Evolutionary conservation across 257 asterid species (phyloP), one percentile per base, ranked within the genome.

Genomic region (Nicotiana tabacum): DNA sequence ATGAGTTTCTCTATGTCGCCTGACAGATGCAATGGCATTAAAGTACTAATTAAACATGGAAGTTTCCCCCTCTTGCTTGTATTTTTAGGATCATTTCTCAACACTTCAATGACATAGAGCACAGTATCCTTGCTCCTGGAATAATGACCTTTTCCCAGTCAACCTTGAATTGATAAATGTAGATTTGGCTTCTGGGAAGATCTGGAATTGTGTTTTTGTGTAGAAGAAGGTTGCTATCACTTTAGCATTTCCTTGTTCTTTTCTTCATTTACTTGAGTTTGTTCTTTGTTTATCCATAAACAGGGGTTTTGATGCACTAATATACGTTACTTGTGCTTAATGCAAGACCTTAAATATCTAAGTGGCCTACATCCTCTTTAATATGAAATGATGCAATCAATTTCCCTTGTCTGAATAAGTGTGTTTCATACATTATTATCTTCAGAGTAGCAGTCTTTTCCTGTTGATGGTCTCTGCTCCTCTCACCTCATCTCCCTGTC

Each of bases 1-100:
- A 90, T 61, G 83, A 74, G 80, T 35, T 61, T 55, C 72, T 18
- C 83, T 74, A 29, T 56, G 29, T 39, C 67, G 6, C 16, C 57
- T 18, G 37, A 69, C 21, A 18, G 37, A 18, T 8, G 66, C 76
- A 46, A 57, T 66, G 13, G 27, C 30, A 7, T 37, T 72, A 21
- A 30, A 60, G 43, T 57, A 27, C 77, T 66, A 27, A 11, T 64
- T 77, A 53, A 43, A 3, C 65, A 18, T 58, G 29, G 65, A 58
- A 18, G 27, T 58, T 17, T 58, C 11, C 27, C 5, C 65, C 27
- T 58, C 29, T 58, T 58, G 65, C 65, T 17, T 18, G 65, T 58
- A 27, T 18, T 18, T 2, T 58, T n/a, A 17, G 65, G 27, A 58
- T 58, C 11, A 3, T 18, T 58, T 58, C 29, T 18, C 65, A 6